Conservation (phyloP, 108 stramenopile species). For the Fistulifera solaris region DNA sequence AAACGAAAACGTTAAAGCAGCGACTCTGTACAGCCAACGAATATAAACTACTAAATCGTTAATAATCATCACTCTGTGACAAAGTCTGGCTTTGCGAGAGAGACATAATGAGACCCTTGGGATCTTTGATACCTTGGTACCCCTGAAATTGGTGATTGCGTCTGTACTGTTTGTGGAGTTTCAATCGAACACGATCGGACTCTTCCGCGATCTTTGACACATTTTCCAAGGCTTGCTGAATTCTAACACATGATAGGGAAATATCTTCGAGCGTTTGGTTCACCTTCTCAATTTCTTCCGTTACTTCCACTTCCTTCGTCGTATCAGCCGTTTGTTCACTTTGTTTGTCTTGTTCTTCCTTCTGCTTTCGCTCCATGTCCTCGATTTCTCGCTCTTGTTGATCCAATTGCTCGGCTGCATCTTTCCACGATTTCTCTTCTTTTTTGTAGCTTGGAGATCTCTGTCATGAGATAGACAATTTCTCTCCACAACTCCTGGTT, state of each 20-base stretch:
- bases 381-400: constrained; percentile 10
- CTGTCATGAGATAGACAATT: constrained; percentile 34
- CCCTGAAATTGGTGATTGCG: constrained; percentile 38
- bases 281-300: constrained; percentile 3
- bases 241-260: constrained; percentile 24
- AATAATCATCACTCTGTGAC: constrained; percentile 8
- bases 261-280: constrained; percentile 26
- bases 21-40: too few relatives aligned
- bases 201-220: constrained; percentile 6
- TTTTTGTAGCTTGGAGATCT: constrained; percentile 28
- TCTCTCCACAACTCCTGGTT: constrained; percentile 40
- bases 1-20: too few relatives aligned
- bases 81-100: constrained; percentile 18
- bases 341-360: constrained; percentile 1
- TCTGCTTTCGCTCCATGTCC: constrained; percentile 1
- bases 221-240: constrained; percentile 20
- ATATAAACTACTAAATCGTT: not conserved
- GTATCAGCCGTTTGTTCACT: not conserved
- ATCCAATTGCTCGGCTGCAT: constrained; percentile 20
- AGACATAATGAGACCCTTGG: constrained; percentile 31
- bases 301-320: not conserved
- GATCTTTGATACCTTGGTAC: constrained; percentile 29
- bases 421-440: constrained; percentile 33
- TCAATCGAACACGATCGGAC: constrained; percentile 11
- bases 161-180: constrained; percentile 34